Evolutionary conservation across 2,329 filamentous ascomycete genomes (phyloP).

Genomic region (Clonostachys chloroleuca): DNA sequence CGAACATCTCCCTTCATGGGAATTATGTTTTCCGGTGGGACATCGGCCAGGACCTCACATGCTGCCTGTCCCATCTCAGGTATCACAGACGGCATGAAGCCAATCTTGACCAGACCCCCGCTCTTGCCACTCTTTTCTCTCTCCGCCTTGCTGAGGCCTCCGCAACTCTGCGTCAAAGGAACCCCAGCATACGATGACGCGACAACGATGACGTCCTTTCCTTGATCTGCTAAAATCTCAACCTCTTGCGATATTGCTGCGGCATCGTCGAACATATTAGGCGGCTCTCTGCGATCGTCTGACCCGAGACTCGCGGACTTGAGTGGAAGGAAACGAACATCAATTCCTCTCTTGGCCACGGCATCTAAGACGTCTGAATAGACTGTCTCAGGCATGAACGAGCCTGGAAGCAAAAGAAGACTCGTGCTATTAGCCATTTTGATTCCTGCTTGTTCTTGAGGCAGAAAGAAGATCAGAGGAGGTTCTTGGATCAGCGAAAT

Average conservation of each 20-base stretch:
- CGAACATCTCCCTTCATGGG: too few relatives aligned
- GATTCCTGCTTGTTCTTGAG: too few relatives aligned
- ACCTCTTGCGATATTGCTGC: slow-evolving; percentile 21
- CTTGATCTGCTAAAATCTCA: slow-evolving; percentile 22
- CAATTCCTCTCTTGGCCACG: not conserved
- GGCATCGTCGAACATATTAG: slow-evolving; percentile 26
- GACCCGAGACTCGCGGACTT: not conserved
- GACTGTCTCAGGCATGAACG: not conserved
- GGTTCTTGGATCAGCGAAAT: too few relatives aligned
- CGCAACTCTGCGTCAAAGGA: slow-evolving; percentile 15
- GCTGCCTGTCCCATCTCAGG: slow-evolving; percentile 8
- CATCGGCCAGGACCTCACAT: too few relatives aligned
- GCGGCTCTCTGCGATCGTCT: slow-evolving; percentile 1
- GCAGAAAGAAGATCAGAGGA: too few relatives aligned
- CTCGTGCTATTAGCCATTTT: not conserved
- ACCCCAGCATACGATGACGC: slow-evolving; percentile 1
- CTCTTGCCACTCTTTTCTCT: slow-evolving; percentile 22
- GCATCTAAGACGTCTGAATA: not conserved
- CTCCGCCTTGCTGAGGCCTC: slow-evolving; percentile 23
- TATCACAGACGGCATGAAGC: slow-evolving; percentile 17
- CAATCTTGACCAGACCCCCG: slow-evolving; percentile 26
- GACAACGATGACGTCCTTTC: slow-evolving; percentile 2
- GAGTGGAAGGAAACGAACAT: not conserved
- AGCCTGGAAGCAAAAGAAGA: not conserved
- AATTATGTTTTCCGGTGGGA: too few relatives aligned